These are phyloP conservation scores for Jaltomata sinuosa DNA, from an alignment of 257 asterid species.

Conservation along the genomic window DNA sequence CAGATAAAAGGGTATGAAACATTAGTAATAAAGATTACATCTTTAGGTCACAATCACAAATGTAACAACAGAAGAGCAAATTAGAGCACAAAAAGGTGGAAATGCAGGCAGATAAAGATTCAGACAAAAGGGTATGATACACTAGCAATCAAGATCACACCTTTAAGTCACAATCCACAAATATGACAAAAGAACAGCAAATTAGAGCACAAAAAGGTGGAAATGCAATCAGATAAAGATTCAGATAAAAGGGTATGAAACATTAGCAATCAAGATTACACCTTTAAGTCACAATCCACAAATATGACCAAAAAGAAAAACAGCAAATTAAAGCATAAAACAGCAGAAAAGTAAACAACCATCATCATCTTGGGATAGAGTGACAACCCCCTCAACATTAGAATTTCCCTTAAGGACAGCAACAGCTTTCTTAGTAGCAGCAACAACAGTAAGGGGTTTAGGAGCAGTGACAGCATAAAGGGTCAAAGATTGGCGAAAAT, in stretches of 20 bases:
- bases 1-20: background rate
- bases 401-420: conserved; percentile 81
- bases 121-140: background rate
- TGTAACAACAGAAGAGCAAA: background rate
- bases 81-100: background rate
- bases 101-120: background rate
- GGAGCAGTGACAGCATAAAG: conserved; percentile 37
- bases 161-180: background rate
- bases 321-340: background rate
- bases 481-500: conserved; percentile 29
- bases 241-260: background rate
- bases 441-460: conserved; percentile 51
- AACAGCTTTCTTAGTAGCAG: conserved; percentile 79
- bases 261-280: background rate
- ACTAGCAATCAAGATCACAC: background rate
- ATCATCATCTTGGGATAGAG: conserved; percentile 67
- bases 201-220: background rate
- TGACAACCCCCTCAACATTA: conserved; percentile 79
- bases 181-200: background rate
- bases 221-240: background rate
- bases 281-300: background rate
- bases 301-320: too few species aligned
- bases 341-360: conserved; percentile 27
- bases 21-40: background rate
- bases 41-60: background rate